Evolutionary conservation across 2,329 filamentous ascomycete species (phyloP).

Genomic region (Zelopaecilomyces penicillatus): DNA sequence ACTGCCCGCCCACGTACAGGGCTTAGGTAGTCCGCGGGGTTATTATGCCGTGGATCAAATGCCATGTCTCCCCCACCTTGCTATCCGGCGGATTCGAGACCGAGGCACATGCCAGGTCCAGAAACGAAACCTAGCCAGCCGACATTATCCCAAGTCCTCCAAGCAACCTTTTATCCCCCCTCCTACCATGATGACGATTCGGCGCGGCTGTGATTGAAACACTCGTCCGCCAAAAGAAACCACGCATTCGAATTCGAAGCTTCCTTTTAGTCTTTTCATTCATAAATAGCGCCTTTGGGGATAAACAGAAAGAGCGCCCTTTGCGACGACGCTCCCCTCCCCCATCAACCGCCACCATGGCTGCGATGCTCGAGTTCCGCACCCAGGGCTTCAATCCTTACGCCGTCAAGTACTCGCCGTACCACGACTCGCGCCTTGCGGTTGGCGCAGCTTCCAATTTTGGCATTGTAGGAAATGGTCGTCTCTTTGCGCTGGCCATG

Average conservation of each 20-base stretch:
- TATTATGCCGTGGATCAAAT: too few relatives aligned
- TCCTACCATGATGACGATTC: too few relatives aligned
- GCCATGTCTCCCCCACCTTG: too few relatives aligned
- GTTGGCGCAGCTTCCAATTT: conserved; percentile 91
- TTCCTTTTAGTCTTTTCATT: too few relatives aligned
- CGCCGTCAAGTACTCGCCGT: conserved; percentile 96
- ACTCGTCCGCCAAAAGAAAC: too few relatives aligned
- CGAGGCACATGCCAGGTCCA: conserved; percentile 26
- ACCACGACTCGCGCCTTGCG: conserved; percentile 90
- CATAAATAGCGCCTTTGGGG: background rate
- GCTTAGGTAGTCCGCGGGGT: too few relatives aligned
- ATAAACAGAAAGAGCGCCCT: too few relatives aligned
- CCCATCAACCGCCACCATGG: conserved; percentile 23
- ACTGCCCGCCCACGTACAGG: too few relatives aligned
- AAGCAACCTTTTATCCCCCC: background rate
- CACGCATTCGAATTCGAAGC: too few relatives aligned
- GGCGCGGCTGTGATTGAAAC: too few relatives aligned
- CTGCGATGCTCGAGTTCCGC: conserved; percentile 83
- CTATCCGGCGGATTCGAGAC: conserved; percentile 5
- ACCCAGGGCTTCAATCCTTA: conserved; percentile 94
- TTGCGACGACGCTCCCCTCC: too few relatives aligned
- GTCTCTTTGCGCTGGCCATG: conserved; percentile 74
- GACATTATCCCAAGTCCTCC: background rate
- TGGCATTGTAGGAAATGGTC: conserved; percentile 91
- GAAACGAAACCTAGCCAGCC: background rate